Evolutionary conservation across 1,139 yeast genomes (phyloP).

Genomic region (Geotrichum cucujoidarum): DNA sequence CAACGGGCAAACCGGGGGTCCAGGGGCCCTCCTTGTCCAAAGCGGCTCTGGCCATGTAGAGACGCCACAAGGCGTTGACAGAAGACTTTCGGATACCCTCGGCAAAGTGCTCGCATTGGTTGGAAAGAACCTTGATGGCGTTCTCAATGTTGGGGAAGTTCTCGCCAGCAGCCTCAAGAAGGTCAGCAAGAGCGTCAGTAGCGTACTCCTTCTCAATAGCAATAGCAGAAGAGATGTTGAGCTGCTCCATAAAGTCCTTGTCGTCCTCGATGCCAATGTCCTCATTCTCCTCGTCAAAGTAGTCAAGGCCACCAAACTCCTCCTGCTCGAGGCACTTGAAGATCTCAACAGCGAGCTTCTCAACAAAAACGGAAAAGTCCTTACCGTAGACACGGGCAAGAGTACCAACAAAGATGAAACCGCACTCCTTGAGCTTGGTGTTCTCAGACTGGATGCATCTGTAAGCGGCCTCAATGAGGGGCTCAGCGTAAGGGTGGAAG

Average conservation of each 20-base stretch:
- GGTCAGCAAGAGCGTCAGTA: slow-evolving; percentile 82
- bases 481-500: slow-evolving; percentile 80
- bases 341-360: slow-evolving; percentile 76
- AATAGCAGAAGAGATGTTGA: slow-evolving; percentile 88
- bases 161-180: slow-evolving; percentile 80
- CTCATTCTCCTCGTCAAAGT: slow-evolving; percentile 33
- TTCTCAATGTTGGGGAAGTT: slow-evolving; percentile 76
- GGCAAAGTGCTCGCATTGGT: slow-evolving; percentile 78
- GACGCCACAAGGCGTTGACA: slow-evolving; percentile 73
- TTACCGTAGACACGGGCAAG: slow-evolving; percentile 92
- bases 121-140: slow-evolving; percentile 59
- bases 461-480: slow-evolving; percentile 85
- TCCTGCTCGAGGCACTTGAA: slow-evolving; percentile 78
- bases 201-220: slow-evolving; percentile 97
- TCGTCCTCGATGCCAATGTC: slow-evolving; percentile 31
- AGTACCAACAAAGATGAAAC: slow-evolving; percentile 87
- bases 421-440: slow-evolving; percentile 87
- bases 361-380: slow-evolving; percentile 83
- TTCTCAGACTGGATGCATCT: slow-evolving; percentile 70
- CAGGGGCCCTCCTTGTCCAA: slow-evolving; percentile 42
- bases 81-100: slow-evolving; percentile 88
- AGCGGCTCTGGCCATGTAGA: slow-evolving; percentile 66
- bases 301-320: slow-evolving; percentile 35
- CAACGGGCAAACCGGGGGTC: slow-evolving; percentile 68
- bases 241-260: slow-evolving; percentile 58